phyloP scores from a whole-genome alignment of 2,329 filamentous ascomycete species.

The Hansfordia pulvinata region DNA sequence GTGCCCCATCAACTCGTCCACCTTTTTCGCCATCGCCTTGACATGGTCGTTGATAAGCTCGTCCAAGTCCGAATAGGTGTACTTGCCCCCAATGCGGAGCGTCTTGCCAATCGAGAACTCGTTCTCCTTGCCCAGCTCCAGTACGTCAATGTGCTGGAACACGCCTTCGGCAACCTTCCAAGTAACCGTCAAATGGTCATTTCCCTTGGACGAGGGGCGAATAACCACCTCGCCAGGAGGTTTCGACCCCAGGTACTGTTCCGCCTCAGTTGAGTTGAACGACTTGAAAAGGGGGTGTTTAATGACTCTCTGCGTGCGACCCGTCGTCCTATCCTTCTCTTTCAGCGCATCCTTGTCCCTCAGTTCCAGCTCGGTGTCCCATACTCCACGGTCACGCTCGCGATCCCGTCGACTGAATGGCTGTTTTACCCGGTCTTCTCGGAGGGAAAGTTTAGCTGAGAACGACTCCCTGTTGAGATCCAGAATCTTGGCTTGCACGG shows the following conservation, averaged over 20 bases:
- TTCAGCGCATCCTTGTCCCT: slow-evolving; percentile 71
- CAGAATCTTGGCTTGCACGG: slow-evolving; percentile 74
- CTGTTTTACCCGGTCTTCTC: slow-evolving; percentile 65
- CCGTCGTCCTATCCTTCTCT: slow-evolving; percentile 75
- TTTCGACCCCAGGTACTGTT: slow-evolving; percentile 83
- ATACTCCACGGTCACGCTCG: slow-evolving; percentile 66
- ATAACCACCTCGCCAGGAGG: slow-evolving; percentile 85
- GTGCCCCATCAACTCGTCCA: slow-evolving; percentile 87
- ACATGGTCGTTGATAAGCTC: slow-evolving; percentile 95
- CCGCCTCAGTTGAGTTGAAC: slow-evolving; percentile 83
- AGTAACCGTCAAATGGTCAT: slow-evolving; percentile 88
- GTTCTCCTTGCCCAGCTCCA: slow-evolving; percentile 93
- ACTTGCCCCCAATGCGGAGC: slow-evolving; percentile 75
- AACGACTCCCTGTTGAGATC: slow-evolving; percentile 82
- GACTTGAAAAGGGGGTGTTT: slow-evolving; percentile 94
- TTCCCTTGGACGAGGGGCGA: slow-evolving; percentile 85
- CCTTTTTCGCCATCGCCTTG: slow-evolving; percentile 95
- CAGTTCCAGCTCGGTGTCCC: slow-evolving; percentile 74
- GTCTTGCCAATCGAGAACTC: slow-evolving; percentile 86
- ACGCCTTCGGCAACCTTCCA: slow-evolving; percentile 96
- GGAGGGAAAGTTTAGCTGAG: slow-evolving; percentile 67
- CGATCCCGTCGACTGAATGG: slow-evolving; percentile 56
- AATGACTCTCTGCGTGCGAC: slow-evolving; percentile 84
- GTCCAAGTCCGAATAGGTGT: slow-evolving; percentile 89
- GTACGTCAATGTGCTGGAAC: slow-evolving; percentile 95